Base-by-base conservation (phyloP, 305 asterid genomes). In the Fraxinus velutina region DNA sequence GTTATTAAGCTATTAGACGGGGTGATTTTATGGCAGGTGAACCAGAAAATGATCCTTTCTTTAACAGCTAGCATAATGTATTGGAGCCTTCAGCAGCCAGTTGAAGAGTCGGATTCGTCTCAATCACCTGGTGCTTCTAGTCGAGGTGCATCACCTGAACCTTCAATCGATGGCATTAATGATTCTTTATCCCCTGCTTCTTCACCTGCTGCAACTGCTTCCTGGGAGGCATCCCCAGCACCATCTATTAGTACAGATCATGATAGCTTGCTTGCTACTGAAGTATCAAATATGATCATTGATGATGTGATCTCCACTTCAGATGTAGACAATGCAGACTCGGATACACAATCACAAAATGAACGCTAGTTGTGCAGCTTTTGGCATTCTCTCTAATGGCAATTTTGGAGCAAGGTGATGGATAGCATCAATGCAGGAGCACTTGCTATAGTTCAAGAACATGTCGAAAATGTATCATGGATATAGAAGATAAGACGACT, bases 1-100 rank as follows among this genome's bases (percentile, higher is more conserved):
- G 30, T 60, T 60, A 19, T 21, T 22, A 50, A 50, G 21, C 60
- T 60, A 60, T 6, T 60, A 21, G 30, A 21, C 10, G 57, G 57
- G 55, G 21, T 52, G 84, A 71, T 77, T 77, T 77, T 80, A 10
- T 82, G 84, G 36, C 93, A 96, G 99, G 97, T 96, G 73, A 96
- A 94, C 90, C 99, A 96, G 84, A 96, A 94, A 90, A 96, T 96
- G 99, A 92, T 96, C 81, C 94, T 96, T 39, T 91, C 97, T 42
- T 93, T 96, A 7, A 93, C 96, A 5, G 97, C 98, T 79, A 92
- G 97, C 87, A 91, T 94, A 5, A 95, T 95, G 97, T 93, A 90
- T 73, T 96, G 98, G 97, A 92, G 97, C 92, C 97, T 96, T 86
- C 97, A 92, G 87, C 97, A 91, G 84, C 85, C 89, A 24, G 90